These are phyloP conservation scores for Pezicula radicicola DNA, from an alignment of 2,329 filamentous ascomycete genomes.

Conservation along the genomic window DNA sequence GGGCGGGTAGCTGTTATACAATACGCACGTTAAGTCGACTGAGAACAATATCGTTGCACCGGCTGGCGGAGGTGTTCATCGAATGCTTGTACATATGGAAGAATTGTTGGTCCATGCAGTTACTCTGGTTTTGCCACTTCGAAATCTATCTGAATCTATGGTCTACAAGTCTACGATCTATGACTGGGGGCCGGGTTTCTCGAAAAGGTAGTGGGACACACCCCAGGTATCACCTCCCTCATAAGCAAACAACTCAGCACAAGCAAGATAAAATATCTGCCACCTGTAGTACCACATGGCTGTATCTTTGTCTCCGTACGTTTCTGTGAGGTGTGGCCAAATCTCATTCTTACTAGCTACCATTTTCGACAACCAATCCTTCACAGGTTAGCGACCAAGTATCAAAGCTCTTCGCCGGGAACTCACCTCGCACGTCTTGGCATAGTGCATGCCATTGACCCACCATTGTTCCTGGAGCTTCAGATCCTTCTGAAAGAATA, in stretches of 20 bases:
- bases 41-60: background rate
- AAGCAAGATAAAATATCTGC: conserved; percentile 72
- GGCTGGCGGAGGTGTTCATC: conserved; percentile 3
- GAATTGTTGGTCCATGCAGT: background rate
- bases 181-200: conserved; percentile 41
- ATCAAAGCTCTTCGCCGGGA: background rate
- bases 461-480: conserved; percentile 64
- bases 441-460: conserved; percentile 67
- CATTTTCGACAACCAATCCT: conserved; percentile 64
- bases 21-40: background rate
- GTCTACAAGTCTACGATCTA: conserved; percentile 1
- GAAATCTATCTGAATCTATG: background rate
- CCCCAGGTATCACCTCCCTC: conserved; percentile 66
- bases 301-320: conserved; percentile 59
- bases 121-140: no score
- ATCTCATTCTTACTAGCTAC: conserved; percentile 54
- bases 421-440: conserved; percentile 63
- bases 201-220: conserved; percentile 64
- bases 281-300: conserved; percentile 66
- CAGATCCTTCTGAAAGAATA: conserved; percentile 64
- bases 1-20: background rate
- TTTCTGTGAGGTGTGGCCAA: conserved; percentile 62
- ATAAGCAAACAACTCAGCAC: conserved; percentile 63
- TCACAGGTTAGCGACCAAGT: conserved; percentile 1
- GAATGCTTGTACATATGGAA: conserved; percentile 10